phyloP scores from a whole-genome alignment of 768 basidiomycete species.

The Cystofilobasidium ferigula region DNA sequence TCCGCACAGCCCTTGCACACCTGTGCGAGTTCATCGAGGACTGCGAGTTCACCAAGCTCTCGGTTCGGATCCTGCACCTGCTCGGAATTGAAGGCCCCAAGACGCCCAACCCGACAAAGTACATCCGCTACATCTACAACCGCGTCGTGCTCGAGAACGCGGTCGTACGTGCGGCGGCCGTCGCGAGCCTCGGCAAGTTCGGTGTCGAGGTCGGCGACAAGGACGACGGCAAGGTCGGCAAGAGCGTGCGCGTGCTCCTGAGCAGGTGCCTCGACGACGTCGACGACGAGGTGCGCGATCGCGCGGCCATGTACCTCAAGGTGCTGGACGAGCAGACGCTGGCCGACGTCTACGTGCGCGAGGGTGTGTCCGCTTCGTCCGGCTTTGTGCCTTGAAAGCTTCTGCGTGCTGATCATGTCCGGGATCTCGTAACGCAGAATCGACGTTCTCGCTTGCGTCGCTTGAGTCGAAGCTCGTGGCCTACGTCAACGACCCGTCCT shows the following conservation, averaged over 20 bases:
- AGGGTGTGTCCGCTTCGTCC: conserved; percentile 57
- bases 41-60: conserved; percentile 98
- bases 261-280: conserved; percentile 94
- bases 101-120: conserved; percentile 91
- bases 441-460: conserved; percentile 78
- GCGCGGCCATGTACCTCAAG: conserved; percentile 86
- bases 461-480: conserved; percentile 85
- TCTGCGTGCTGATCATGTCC: neutral
- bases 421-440: conserved; percentile 50
- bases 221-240: conserved; percentile 48
- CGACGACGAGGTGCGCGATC: conserved; percentile 96
- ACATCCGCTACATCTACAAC: conserved; percentile 99
- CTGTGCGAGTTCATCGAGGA: conserved; percentile 99
- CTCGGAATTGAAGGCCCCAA: conserved; percentile 93
- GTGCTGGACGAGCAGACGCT: conserved; percentile 67
- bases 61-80: conserved; percentile 88
- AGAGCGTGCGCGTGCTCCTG: conserved; percentile 76
- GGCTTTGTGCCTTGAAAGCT: neutral
- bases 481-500: conserved; percentile 73
- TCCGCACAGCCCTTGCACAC: conserved; percentile 64
- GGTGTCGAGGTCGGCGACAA: conserved; percentile 76
- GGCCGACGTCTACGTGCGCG: conserved; percentile 78
- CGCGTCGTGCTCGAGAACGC: conserved; percentile 97
- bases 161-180: conserved; percentile 91
- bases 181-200: conserved; percentile 88